Percentiles rank a stretch among this genome's conserved stretches.
Conservation (phyloP, 805 yeast species). For the Saccharomycopsis javanensis region DNA sequence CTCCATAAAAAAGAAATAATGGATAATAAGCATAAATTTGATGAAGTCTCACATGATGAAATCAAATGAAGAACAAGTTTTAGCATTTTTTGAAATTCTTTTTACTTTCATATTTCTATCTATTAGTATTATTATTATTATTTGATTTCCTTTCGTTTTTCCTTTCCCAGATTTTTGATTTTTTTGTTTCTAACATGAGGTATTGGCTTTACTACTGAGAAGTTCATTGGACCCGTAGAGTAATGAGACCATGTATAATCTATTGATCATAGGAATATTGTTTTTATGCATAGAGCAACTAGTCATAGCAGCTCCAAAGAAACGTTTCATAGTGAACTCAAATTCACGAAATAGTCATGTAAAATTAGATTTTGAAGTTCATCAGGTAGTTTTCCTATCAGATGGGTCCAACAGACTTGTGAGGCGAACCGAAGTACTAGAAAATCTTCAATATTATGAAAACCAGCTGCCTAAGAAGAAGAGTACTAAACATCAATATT, state of each 20-base stretch:
- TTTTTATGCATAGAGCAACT: background rate
- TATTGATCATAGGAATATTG: background rate
- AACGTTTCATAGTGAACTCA: background rate
- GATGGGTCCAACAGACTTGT: background rate
- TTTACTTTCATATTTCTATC: no score
- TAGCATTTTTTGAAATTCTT: no score
- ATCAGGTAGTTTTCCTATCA: background rate
- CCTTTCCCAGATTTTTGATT: no score
- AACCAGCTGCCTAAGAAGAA: background rate
- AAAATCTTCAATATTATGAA: background rate
- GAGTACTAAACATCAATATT: background rate
- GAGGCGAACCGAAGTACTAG: background rate
- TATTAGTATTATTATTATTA: no score
- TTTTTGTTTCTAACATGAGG: no score
- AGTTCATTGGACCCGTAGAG: background rate
- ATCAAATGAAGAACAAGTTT: no score
- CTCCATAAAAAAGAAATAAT: background rate
- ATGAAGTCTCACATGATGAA: background rate
- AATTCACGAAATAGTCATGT: background rate
- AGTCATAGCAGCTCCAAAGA: background rate
- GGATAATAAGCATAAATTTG: background rate
- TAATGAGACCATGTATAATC: background rate
- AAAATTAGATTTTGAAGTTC: background rate
- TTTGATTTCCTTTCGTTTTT: no score
- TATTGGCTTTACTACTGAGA: background rate